phyloP scores from a whole-genome alignment of 208 protist genomes.

The Willaertia magna region DNA sequence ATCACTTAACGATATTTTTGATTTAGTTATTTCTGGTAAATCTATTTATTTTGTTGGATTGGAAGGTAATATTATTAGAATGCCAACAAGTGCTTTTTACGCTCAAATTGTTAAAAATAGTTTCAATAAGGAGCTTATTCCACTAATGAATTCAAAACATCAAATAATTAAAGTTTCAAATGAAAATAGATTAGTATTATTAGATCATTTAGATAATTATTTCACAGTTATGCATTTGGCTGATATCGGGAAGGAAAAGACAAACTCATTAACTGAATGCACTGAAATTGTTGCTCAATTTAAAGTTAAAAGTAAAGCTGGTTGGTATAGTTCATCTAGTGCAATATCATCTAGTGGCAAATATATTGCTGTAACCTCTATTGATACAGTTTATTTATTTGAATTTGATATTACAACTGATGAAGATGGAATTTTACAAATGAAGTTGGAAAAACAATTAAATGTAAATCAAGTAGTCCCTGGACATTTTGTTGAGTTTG shows the following conservation, averaged over 20 bases:
- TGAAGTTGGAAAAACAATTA: not conserved
- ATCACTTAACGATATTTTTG: not conserved
- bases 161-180: not conserved
- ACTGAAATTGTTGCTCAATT: not conserved
- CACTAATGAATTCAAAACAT: too few relatives aligned
- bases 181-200: not conserved
- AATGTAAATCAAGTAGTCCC: not conserved
- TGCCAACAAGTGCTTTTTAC: not conserved
- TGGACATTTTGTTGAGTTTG: not conserved
- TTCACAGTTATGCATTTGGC: not conserved
- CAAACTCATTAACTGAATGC: not conserved
- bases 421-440: not conserved
- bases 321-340: not conserved
- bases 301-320: not conserved
- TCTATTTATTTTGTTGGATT: not conserved
- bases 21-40: not conserved
- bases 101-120: not conserved
- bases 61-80: not conserved
- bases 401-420: not conserved
- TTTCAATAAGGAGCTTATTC: not conserved
- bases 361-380: not conserved
- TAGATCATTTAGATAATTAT: not conserved
- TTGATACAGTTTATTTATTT: not conserved
- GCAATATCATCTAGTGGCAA: not conserved
- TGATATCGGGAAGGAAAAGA: not conserved